Evolutionary conservation across 805 yeast species (phyloP).

Genomic region (Zygosaccharomyces rouxii): DNA sequence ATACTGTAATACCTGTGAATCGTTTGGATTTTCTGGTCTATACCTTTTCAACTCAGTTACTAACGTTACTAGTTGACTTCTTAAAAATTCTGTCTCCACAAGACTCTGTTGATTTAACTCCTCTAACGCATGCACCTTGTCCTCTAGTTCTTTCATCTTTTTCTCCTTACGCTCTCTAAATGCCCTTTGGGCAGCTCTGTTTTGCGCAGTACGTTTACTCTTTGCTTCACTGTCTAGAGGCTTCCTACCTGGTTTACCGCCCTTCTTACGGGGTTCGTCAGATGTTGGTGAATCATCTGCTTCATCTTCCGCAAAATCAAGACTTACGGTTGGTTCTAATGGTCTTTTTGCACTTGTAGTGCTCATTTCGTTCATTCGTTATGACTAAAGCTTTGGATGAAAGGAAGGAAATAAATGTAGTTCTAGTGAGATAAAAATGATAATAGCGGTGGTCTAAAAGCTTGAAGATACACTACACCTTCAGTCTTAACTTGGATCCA

Average conservation of each 20-base stretch:
- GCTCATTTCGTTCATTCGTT: conserved; percentile 7
- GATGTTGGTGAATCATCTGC: conserved; percentile 1
- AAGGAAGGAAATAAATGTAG: background rate
- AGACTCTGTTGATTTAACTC: conserved; percentile 61
- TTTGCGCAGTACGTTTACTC: conserved; percentile 90
- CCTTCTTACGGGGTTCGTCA: conserved; percentile 22
- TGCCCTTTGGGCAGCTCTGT: conserved; percentile 97
- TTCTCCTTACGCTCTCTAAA: conserved; percentile 90
- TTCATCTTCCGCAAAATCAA: conserved; percentile 3
- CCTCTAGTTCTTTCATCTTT: conserved; percentile 80
- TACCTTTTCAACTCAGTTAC: conserved; percentile 65
- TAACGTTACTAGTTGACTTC: conserved; percentile 70
- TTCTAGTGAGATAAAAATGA: background rate
- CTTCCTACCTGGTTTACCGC: conserved; percentile 72
- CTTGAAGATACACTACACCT: background rate
- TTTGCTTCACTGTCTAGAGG: conserved; percentile 75
- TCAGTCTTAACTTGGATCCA: background rate
- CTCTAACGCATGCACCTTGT: conserved; percentile 68
- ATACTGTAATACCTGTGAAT: conserved; percentile 24
- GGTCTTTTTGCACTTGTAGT: conserved; percentile 20
- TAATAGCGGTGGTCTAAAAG: background rate
- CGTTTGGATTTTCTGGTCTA: conserved; percentile 38
- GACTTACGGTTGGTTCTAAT: conserved; percentile 8
- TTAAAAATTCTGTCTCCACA: conserved; percentile 67
- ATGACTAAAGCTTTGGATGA: background rate